Percentiles rank a stretch among this genome's conserved stretches.
Conservation (phyloP, 306 rosid species). For the Malus domestica region ASM211411v1 NC_041796.1:9409001-9409500, state of each 20-base stretch:
- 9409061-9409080: too few species aligned
- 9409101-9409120: too few species aligned
- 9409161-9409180: neutral
- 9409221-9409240: neutral
- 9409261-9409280: neutral
- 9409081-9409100: too few species aligned
- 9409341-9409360: neutral
- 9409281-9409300: too few species aligned
- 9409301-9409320: too few species aligned
- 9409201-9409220: neutral
- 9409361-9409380: neutral
- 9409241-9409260: neutral
- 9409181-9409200: neutral
- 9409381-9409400: neutral
- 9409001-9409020: neutral
- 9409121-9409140: neutral
- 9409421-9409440: neutral
- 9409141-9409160: slow-evolving; percentile 1
- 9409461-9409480: neutral
- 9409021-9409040: too few species aligned
- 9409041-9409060: too few species aligned
- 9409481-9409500: neutral
- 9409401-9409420: neutral
- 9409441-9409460: neutral
- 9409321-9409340: too few species aligned